Evolutionary conservation across 345 rosid genomes (phyloP).

Genomic region (Euphorbia tirucalli): DNA sequence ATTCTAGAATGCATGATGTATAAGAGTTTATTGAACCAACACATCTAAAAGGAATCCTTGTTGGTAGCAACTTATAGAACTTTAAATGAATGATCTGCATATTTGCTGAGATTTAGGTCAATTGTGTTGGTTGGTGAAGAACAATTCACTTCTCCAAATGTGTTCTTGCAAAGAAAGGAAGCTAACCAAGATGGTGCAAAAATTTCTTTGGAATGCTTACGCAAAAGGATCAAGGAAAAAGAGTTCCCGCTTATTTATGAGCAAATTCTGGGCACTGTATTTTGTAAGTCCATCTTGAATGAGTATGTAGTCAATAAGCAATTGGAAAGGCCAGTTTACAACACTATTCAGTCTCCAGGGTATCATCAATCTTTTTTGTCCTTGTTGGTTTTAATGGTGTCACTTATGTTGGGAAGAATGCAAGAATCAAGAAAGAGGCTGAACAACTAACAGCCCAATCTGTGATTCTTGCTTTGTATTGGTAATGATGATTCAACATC

Average conservation of each 20-base stretch:
- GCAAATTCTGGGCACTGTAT: slow-evolving; percentile 25
- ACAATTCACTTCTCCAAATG: slow-evolving; percentile 29
- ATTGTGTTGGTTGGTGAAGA: slow-evolving; percentile 37
- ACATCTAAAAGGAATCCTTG: no score
- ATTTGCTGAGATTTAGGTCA: slow-evolving; percentile 36
- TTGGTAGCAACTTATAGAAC: no score
- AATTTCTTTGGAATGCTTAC: slow-evolving; percentile 34
- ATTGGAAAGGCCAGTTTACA: slow-evolving; percentile 30
- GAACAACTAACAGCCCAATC: slow-evolving; percentile 50
- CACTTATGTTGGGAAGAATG: slow-evolving; percentile 28
- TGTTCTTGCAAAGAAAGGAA: slow-evolving; percentile 33
- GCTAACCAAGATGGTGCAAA: slow-evolving; percentile 52
- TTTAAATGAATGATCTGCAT: slow-evolving; percentile 28
- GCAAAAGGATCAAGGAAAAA: slow-evolving; percentile 33
- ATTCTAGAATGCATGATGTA: no score
- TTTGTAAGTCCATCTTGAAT: slow-evolving; percentile 48
- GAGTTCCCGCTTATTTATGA: slow-evolving; percentile 22
- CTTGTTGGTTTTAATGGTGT: slow-evolving; percentile 31
- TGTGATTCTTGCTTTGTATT: slow-evolving; percentile 34
- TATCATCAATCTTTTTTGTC: slow-evolving; percentile 32
- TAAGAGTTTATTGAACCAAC: no score
- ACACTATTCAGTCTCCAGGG: slow-evolving; percentile 22
- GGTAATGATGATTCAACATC: no score
- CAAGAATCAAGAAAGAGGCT: slow-evolving; percentile 49
- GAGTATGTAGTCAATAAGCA: slow-evolving; percentile 44